Evolutionary conservation across 2,329 filamentous ascomycete genomes (phyloP).

Genomic region (Colletotrichum magnum): DNA sequence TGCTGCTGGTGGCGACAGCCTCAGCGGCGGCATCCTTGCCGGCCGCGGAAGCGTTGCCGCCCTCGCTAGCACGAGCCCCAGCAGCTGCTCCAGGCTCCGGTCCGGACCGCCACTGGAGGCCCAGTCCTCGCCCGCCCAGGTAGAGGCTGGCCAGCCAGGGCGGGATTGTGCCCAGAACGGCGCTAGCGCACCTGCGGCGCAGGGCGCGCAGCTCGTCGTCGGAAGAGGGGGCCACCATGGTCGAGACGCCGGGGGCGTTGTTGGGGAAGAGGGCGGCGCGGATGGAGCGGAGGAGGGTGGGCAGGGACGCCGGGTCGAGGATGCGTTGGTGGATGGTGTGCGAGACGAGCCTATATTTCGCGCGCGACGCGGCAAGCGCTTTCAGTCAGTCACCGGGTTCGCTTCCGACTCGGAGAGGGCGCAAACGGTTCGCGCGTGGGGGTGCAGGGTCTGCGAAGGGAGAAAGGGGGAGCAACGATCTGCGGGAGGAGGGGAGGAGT

Average conservation of each 20-base stretch:
- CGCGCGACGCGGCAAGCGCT: conserved; percentile 38
- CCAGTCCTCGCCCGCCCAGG: conserved; percentile 59
- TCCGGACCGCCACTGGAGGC: conserved; percentile 45
- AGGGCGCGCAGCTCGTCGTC: conserved; percentile 73
- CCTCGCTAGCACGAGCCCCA: conserved; percentile 24
- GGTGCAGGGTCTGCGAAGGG: conserved; percentile 41
- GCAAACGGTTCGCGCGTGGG: conserved; percentile 43
- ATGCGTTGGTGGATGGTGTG: conserved; percentile 69
- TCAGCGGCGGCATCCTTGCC: conserved; percentile 42
- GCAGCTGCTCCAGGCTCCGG: conserved; percentile 33
- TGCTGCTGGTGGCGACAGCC: conserved; percentile 41
- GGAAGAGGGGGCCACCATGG: conserved; percentile 71
- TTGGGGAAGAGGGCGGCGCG: conserved; percentile 89
- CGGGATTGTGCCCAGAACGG: conserved; percentile 66
- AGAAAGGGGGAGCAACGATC: conserved; percentile 35
- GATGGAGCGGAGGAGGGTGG: conserved; percentile 77
- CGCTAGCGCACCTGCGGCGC: conserved; percentile 76
- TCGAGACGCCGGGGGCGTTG: conserved; percentile 79
- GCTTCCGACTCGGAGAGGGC: conserved; percentile 30
- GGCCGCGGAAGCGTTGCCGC: background rate
- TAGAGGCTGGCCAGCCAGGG: conserved; percentile 63
- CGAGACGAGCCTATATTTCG: conserved; percentile 67
- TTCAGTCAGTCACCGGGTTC: conserved; percentile 34
- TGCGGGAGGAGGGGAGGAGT: conserved; percentile 28
- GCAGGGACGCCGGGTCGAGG: conserved; percentile 75